Evolutionary conservation across 2,329 filamentous ascomycete genomes (phyloP).

Genomic region (Cryphonectria nitschkei): DNA sequence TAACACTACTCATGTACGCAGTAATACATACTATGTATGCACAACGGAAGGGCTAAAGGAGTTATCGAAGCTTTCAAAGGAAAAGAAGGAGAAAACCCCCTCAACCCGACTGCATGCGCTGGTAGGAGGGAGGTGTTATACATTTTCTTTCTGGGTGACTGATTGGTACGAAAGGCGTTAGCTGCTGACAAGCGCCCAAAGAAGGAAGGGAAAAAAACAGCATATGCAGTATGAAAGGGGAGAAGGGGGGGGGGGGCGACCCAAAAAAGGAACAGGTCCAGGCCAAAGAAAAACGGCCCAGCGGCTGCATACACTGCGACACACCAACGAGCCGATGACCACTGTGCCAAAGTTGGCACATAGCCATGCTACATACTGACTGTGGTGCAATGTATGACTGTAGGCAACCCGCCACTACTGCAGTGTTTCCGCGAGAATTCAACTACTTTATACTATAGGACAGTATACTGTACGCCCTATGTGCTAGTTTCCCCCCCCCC

Average conservation of each 20-base stretch:
- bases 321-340: slow-evolving; percentile 16
- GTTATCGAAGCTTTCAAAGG: not conserved
- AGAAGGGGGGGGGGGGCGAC: not conserved
- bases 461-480: not conserved
- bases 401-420: not conserved
- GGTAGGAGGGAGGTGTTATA: not conserved
- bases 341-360: slow-evolving; percentile 10
- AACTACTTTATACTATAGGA: not conserved
- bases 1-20: not conserved
- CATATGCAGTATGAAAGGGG: slow-evolving; percentile 19
- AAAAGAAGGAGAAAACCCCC: not conserved
- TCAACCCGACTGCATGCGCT: not conserved
- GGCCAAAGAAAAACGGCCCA: slow-evolving; percentile 3
- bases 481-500: not conserved
- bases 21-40: not conserved
- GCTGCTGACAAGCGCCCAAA: slow-evolving; percentile 18
- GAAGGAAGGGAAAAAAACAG: not conserved
- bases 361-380: not conserved
- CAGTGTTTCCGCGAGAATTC: not conserved
- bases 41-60: not conserved
- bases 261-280: not conserved
- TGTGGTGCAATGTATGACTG: not conserved
- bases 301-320: not conserved
- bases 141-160: not conserved
- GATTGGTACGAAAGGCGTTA: slow-evolving; percentile 1